Evolutionary conservation across 192 early-diverging fungal species (phyloP).

Genomic region (Coemansia sp.): DNA sequence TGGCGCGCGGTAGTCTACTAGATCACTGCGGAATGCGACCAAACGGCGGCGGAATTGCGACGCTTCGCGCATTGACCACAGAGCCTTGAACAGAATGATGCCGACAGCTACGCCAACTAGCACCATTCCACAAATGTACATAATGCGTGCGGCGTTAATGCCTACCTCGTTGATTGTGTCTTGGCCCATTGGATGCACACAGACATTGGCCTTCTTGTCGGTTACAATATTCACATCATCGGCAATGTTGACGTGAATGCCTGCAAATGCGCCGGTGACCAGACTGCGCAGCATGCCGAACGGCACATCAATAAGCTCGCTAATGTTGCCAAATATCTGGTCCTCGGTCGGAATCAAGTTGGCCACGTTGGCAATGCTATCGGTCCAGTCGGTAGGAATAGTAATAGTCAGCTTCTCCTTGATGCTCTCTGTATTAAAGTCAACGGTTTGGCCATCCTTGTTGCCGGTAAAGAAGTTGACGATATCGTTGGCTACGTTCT

Average conservation of each 20-base stretch:
- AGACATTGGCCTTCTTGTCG: conserved; percentile 21
- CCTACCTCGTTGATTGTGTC: conserved; percentile 24
- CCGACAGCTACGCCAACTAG: conserved; percentile 20
- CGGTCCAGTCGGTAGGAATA: conserved; percentile 40
- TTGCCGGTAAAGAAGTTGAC: conserved; percentile 13
- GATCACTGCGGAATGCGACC: conserved; percentile 32
- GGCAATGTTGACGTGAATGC: conserved; percentile 17
- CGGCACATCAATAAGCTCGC: conserved; percentile 33
- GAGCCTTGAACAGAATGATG: conserved; percentile 9
- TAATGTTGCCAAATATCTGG: conserved; percentile 45
- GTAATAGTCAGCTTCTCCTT: conserved; percentile 23
- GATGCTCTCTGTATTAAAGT: conserved; percentile 29
- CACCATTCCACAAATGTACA: conserved; percentile 21
- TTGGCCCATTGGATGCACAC: conserved; percentile 29
- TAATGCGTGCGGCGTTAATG: conserved; percentile 13
- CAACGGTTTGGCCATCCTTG: not conserved
- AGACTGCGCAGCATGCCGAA: conserved; percentile 28
- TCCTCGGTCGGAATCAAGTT: conserved; percentile 43
- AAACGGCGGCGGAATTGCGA: conserved; percentile 18
- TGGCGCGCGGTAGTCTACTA: conserved; percentile 23
- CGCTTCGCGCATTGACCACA: conserved; percentile 6
- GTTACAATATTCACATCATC: conserved; percentile 19
- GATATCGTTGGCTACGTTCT: conserved; percentile 21
- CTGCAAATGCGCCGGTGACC: conserved; percentile 14
- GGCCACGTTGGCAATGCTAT: conserved; percentile 22